phyloP scores from a whole-genome alignment of 768 basidiomycete species.

The Pulveroboletus sp. region DNA sequence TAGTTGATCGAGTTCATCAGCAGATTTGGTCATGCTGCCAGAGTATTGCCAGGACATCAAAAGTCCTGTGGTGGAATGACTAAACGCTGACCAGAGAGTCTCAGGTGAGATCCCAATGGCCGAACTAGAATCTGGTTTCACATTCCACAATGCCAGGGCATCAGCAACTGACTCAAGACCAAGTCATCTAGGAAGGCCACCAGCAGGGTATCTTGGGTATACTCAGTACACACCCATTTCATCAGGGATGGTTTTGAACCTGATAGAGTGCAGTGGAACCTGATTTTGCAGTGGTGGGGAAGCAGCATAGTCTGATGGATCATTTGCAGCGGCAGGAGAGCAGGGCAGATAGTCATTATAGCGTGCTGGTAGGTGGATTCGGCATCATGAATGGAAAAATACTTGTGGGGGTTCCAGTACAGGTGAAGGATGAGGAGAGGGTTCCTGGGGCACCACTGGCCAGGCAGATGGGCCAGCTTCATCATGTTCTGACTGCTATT shows the following conservation, averaged over 20 bases:
- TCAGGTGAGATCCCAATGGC: not conserved
- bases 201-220: not conserved
- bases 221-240: not conserved
- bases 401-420: not conserved
- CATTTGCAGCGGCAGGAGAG: not conserved
- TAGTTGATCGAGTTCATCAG: constrained; percentile 11
- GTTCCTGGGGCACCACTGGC: not conserved
- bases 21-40: constrained; percentile 27
- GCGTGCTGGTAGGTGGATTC: not conserved
- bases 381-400: not conserved
- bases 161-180: not conserved
- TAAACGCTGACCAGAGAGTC: constrained; percentile 14
- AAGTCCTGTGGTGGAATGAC: constrained; percentile 15
- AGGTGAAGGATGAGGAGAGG: not conserved
- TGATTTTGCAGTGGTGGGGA: not conserved
- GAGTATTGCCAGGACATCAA: constrained; percentile 34
- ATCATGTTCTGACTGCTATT: not conserved
- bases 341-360: not conserved
- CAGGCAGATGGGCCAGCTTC: not conserved
- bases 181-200: not conserved
- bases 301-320: not conserved
- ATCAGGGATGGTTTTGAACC: not conserved
- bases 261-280: not conserved
- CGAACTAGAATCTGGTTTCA: too few species aligned
- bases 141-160: not conserved